Evolutionary conservation across 2,329 filamentous ascomycete genomes (phyloP).

Genomic region (Calonectria naviculata): DNA sequence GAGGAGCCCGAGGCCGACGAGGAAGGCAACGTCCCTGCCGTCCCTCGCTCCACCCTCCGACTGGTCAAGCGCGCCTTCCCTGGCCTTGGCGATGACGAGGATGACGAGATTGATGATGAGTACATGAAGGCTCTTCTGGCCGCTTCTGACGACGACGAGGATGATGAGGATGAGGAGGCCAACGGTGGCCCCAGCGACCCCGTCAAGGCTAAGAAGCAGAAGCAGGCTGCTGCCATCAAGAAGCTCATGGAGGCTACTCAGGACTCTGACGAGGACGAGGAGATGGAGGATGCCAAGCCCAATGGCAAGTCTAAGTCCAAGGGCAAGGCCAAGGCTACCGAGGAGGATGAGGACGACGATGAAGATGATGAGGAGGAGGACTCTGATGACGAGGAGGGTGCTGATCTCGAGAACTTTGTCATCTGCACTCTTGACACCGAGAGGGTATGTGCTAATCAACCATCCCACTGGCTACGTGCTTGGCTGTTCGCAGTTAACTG

Average conservation of each 20-base stretch:
- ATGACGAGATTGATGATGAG: constrained; percentile 76
- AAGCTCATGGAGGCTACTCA: constrained; percentile 79
- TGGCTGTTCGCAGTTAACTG: constrained; percentile 29
- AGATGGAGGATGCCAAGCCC: constrained; percentile 77
- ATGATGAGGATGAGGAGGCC: constrained; percentile 69
- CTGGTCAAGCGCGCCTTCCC: constrained; percentile 80
- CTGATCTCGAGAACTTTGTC: constrained; percentile 88
- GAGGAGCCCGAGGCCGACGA: constrained; percentile 76
- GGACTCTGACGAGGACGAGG: constrained; percentile 72
- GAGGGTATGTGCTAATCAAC: constrained; percentile 70
- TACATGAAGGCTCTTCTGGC: constrained; percentile 67
- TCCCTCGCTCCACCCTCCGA: constrained; percentile 88
- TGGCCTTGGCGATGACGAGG: constrained; percentile 67
- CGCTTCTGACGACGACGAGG: constrained; percentile 60
- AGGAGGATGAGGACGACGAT: constrained; percentile 68
- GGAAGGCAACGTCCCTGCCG: constrained; percentile 68
- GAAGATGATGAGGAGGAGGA: constrained; percentile 68
- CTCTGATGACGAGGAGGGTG: constrained; percentile 71
- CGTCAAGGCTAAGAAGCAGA: constrained; percentile 87
- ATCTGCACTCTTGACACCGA: constrained; percentile 95
- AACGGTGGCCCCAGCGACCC: constrained; percentile 95
- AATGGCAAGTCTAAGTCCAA: constrained; percentile 74
- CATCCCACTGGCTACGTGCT: background rate
- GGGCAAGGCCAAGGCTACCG: constrained; percentile 75
- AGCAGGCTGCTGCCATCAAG: constrained; percentile 80